Base-by-base conservation (phyloP, 2,329 filamentous ascomycete species). In the Penicillium sp. region DNA sequence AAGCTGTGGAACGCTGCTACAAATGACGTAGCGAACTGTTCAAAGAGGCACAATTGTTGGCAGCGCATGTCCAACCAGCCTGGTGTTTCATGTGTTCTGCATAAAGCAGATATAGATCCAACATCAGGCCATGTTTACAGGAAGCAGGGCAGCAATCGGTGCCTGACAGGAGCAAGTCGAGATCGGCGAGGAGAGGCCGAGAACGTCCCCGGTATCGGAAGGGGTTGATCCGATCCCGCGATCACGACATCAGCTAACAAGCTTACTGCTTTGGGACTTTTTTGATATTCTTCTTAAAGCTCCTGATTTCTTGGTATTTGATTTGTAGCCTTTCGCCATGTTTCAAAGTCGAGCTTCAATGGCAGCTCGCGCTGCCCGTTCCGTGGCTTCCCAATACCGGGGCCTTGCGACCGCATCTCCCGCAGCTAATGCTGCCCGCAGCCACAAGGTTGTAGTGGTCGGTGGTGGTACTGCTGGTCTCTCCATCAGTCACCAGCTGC, bases 401-500 rank as follows among this genome's bases (percentile, higher is more conserved):
- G 43, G 47, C n/a, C 47, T 67, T 32, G 66, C 70, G n/a, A 72
- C 74, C 2, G 68, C 66, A 47, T 57, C 69, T 13, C 71, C 76
- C 7, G 75, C 71, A 21, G 68, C 34, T 16, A 36, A 50, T 50
- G 65, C 73, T 14, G 66, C 71, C 29, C 73, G 72, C 48, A 78
- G 75, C 59, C 87, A 90, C 77, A 86, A 81, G 64, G 78, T 90
- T 14, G 84, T 89, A 11, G 80, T 90, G 2, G 77, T 90, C 27
- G 87, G 87, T 47, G 86, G 82, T 49, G 88, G 88, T 31, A 78
- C 83, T 11, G 88, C 86, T 36, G 88, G 88, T 46, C 71, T 89
- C 14, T 73, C 83, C 1, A 81, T 88, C 65, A 85, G 84, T 63
- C 86, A 89, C 64, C 87, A 90, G 73, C 81, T 91, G 3, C 79